phyloP scores from a whole-genome alignment of 2,329 filamentous ascomycete genomes.

The Byssochlamys sp. region DNA sequence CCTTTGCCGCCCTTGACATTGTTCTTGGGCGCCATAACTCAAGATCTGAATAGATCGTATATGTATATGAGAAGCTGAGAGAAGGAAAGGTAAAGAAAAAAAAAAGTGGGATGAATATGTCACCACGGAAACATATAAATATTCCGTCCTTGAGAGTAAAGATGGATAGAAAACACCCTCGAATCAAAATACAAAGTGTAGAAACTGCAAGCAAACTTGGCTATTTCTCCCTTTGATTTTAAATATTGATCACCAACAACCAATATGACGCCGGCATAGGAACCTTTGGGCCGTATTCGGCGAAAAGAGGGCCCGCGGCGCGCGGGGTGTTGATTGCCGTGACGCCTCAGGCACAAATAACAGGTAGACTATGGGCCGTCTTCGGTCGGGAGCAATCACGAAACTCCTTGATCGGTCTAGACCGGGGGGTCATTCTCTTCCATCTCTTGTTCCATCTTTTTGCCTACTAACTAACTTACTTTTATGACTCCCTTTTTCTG shows the following conservation, averaged over 20 bases:
- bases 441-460: background rate
- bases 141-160: too few relatives aligned
- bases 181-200: too few relatives aligned
- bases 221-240: background rate
- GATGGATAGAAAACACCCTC: too few relatives aligned
- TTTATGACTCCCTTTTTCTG: too few relatives aligned
- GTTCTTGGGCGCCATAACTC: conserved; percentile 34
- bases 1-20: conserved; percentile 33
- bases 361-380: too few relatives aligned
- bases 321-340: background rate
- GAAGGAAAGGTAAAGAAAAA: background rate
- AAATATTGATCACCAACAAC: background rate
- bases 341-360: background rate
- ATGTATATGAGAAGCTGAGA: background rate
- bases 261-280: background rate
- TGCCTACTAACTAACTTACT: background rate
- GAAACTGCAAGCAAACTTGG: background rate
- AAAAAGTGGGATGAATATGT: background rate
- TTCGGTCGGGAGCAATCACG: too few relatives aligned
- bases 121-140: too few relatives aligned
- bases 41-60: background rate
- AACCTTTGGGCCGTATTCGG: background rate
- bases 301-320: background rate
- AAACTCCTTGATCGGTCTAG: background rate
- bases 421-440: background rate